Percentiles rank a stretch among this genome's conserved stretches.
phyloP scores from a whole-genome alignment of 345 rosid species.

The Schrenkiella parvula region DNA sequence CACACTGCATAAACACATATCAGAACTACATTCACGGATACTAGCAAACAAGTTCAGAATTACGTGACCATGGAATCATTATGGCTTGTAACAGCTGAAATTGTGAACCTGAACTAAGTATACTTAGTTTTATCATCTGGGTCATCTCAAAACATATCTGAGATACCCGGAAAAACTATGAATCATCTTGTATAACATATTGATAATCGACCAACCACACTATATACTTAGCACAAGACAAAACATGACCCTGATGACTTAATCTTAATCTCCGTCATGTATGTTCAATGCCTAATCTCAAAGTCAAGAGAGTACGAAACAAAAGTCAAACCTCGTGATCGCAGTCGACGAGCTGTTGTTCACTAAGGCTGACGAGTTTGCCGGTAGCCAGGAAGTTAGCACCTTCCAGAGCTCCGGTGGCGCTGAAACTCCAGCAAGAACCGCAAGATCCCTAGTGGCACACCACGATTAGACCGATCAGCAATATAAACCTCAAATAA shows the following conservation, averaged over 20 bases:
- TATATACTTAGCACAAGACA: neutral
- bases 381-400: conserved; percentile 90
- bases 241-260: neutral
- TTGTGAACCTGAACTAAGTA: neutral
- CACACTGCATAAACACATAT: conserved; percentile 53
- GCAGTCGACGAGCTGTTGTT: conserved; percentile 99
- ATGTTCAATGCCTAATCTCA: neutral
- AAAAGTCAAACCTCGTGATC: conserved; percentile 76
- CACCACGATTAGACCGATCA: neutral
- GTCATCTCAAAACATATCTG: neutral
- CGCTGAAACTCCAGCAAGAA: conserved; percentile 97
- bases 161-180: neutral
- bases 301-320: too few relatives aligned
- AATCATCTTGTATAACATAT: neutral
- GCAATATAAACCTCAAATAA: too few relatives aligned
- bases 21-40: neutral
- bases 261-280: neutral
- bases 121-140: neutral
- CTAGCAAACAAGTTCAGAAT: neutral
- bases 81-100: too few relatives aligned
- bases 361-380: conserved; percentile 89
- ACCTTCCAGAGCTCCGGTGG: conserved; percentile 96
- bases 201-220: neutral
- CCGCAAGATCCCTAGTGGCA: conserved; percentile 82
- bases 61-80: too few relatives aligned